phyloP scores from a whole-genome alignment of 1,139 yeast species.

The Suzukiozyma palmioleophila region DNA sequence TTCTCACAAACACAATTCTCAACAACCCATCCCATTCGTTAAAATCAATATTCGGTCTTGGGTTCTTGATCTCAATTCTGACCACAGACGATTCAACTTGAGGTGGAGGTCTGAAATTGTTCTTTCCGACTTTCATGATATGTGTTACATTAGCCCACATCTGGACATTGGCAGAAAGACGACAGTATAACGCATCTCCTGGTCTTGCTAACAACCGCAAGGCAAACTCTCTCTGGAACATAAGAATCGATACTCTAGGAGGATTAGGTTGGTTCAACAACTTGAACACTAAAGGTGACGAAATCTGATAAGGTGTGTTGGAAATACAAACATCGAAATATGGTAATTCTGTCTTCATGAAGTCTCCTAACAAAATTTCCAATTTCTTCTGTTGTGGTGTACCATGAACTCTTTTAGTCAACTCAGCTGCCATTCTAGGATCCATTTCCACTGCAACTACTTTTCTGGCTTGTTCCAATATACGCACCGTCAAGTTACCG shows the following conservation, averaged over 20 bases:
- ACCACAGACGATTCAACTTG: constrained; percentile 97
- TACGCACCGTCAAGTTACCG: constrained; percentile 92
- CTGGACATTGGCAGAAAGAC: constrained; percentile 93
- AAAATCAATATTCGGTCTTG: constrained; percentile 88
- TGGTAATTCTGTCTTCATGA: constrained; percentile 92
- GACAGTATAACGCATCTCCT: constrained; percentile 87
- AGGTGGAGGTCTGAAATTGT: constrained; percentile 97
- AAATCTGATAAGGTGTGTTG: constrained; percentile 95
- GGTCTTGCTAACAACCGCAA: constrained; percentile 90
- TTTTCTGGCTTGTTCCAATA: constrained; percentile 84
- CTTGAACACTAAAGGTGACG: constrained; percentile 94
- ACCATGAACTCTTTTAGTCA: constrained; percentile 96
- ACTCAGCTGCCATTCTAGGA: constrained; percentile 98
- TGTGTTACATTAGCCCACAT: constrained; percentile 99
- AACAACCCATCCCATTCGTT: constrained; percentile 96
- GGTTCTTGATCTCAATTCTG: constrained; percentile 83
- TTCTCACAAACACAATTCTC: constrained; percentile 86
- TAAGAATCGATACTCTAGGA: constrained; percentile 89
- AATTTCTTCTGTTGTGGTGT: constrained; percentile 88
- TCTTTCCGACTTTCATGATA: constrained; percentile 96
- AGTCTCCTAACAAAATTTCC: constrained; percentile 90
- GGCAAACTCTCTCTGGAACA: constrained; percentile 98
- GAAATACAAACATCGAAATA: constrained; percentile 95
- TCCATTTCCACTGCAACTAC: constrained; percentile 98
- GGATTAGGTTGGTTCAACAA: constrained; percentile 87